A percentile compares a stretch with the other conserved stretches of the same genome.
phyloP scores from a whole-genome alignment of 2,329 filamentous ascomycete genomes.

The Colletotrichum sp. region DNA sequence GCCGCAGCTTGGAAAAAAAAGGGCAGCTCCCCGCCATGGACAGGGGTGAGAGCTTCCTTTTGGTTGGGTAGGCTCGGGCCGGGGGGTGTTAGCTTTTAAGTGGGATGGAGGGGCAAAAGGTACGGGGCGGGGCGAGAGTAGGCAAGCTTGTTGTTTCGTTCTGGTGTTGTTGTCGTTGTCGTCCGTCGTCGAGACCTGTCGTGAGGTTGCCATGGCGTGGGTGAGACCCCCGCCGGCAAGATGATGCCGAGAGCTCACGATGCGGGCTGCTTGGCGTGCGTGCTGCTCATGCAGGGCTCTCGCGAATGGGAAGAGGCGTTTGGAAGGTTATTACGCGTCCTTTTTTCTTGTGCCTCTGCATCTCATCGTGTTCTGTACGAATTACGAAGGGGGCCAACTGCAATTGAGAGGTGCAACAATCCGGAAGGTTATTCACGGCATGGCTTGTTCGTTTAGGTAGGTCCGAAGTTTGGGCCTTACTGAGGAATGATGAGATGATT shows the following conservation, averaged over 20 bases:
- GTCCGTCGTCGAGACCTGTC: neutral
- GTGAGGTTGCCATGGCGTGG: neutral
- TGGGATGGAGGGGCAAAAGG: slow-evolving; percentile 14
- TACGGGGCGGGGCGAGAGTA: neutral
- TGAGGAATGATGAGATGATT: neutral
- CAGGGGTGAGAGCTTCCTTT: neutral
- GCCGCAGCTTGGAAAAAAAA: neutral
- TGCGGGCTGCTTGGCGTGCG: slow-evolving; percentile 14
- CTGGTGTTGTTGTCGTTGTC: neutral
- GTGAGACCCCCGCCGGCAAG: slow-evolving; percentile 16
- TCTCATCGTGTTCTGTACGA: neutral
- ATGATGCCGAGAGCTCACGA: slow-evolving; percentile 14
- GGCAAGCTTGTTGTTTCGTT: neutral
- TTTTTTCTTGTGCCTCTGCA: neutral
- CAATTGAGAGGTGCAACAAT: neutral
- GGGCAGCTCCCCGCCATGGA: neutral
- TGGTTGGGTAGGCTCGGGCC: neutral
- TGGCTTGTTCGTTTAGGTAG: neutral
- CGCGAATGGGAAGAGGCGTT: neutral
- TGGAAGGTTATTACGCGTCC: slow-evolving; percentile 9
- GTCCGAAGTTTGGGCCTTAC: neutral
- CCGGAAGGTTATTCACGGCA: neutral
- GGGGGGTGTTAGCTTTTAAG: neutral
- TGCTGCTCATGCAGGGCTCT: neutral
- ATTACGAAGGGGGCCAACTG: neutral